Conservation (phyloP, 2,329 filamentous ascomycete species). For the Chaetomiaceae sp. region DNA sequence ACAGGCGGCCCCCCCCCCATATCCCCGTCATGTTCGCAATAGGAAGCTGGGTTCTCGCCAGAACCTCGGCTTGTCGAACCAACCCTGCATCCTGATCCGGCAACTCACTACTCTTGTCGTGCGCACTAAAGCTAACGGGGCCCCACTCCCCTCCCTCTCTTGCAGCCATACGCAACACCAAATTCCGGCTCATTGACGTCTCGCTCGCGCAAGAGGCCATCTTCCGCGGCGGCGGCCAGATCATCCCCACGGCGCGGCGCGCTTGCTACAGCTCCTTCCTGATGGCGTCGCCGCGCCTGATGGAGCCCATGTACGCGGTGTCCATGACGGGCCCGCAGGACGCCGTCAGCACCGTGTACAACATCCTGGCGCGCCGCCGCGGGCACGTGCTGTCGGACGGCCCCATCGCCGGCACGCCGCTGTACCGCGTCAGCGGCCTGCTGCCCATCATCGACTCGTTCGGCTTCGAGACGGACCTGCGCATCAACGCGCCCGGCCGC, state of each 20-base stretch:
- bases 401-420: constrained; percentile 85
- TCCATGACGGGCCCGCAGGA: constrained; percentile 90
- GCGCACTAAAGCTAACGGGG: not conserved
- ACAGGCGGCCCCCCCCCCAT: not conserved
- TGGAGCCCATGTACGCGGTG: constrained; percentile 93
- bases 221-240: constrained; percentile 90
- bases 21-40: not conserved
- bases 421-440: constrained; percentile 85
- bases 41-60: not conserved
- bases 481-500: constrained; percentile 92
- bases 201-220: constrained; percentile 83
- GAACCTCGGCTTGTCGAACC: not conserved
- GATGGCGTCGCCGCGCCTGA: constrained; percentile 90
- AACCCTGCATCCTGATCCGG: not conserved
- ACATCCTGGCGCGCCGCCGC: constrained; percentile 77
- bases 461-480: constrained; percentile 93
- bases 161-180: constrained; percentile 88
- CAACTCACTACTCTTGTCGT: not conserved
- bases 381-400: constrained; percentile 94
- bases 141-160: not conserved
- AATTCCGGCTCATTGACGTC: constrained; percentile 93
- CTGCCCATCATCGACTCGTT: constrained; percentile 97
- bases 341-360: constrained; percentile 83
- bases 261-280: constrained; percentile 95
- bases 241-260: constrained; percentile 88